A percentile compares a stretch with the other conserved stretches of the same genome.
These are phyloP conservation scores for Posidonia oceanica DNA, from an alignment of 116 monocot species.

Conservation along the genomic window DNA sequence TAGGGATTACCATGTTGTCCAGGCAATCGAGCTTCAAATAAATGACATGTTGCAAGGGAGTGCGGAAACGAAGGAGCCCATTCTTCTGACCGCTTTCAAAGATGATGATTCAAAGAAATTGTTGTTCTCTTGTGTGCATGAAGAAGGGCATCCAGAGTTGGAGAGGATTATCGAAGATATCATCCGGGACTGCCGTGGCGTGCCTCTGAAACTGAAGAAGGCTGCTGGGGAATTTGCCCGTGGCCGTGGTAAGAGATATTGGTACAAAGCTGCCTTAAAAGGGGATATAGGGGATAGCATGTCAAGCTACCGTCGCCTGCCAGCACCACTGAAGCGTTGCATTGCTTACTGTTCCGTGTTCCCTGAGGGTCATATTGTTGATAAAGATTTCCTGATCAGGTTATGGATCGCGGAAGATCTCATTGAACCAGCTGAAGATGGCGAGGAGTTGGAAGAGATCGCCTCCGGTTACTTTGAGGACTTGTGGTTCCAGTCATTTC, in stretches of 20 bases:
- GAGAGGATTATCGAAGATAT: no score
- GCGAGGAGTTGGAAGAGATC: conserved; percentile 4
- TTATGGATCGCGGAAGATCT: conserved; percentile 23
- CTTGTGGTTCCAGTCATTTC: conserved; percentile 10
- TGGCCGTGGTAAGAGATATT: no score
- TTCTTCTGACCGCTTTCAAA: no score
- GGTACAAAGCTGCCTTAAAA: not conserved
- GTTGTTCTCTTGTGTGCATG: no score
- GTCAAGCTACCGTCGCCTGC: conserved; percentile 15
- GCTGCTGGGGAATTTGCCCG: no score
- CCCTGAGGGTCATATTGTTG: conserved; percentile 1
- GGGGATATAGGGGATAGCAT: not conserved
- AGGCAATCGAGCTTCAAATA: not conserved
- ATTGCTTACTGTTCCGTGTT: conserved; percentile 20
- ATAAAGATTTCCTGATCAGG: conserved; percentile 6
- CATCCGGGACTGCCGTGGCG: no score
- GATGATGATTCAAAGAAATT: no score
- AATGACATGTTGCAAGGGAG: no score
- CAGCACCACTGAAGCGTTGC: conserved; percentile 9
- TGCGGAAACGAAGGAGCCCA: no score
- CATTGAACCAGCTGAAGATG: not conserved
- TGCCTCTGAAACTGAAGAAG: no score
- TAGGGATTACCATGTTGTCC: not conserved
- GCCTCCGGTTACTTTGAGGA: conserved; percentile 13
- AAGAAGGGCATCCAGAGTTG: no score